Evolutionary conservation across 768 basidiomycete genomes (phyloP), one percentile per base, ranked within the genome.

Genomic region (Trametes punicea): DNA sequence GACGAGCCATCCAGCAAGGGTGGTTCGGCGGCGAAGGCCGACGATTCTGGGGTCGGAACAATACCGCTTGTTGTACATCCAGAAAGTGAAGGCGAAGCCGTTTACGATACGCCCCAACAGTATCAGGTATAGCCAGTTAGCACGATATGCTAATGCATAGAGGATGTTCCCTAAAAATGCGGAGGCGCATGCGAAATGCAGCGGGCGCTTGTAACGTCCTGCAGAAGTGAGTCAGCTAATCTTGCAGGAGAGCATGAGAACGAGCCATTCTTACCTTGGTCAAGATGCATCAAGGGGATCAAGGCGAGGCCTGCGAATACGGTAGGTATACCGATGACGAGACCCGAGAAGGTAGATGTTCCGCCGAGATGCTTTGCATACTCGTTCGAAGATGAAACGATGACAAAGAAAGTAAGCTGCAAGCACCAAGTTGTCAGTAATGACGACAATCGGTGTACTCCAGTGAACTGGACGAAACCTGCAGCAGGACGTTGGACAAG

Each of bases 11-110:
- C 81, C 77, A 3, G 82, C 82, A 16, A 86, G 77, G 0, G 79
- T 83, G 10, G 84, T 87, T 30, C 85, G 74, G 23, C 81, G 74
- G 26, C 83, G 80, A 23, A 86, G 67, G 25, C 85, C 84, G 38
- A 88, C 82, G 51, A 88, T 77, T 16, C 81, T 80, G 3, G 82
- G 78, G 65, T 88, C 87, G n/a, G 77, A 79, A 66, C 85, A 88
- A 65, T 84, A 88, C 13, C 82, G 77, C 62, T 86, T 87, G 62
- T 69, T 72, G 69, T 86, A 87, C 83, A 89, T 81, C 73, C 81
- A 85, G 34, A 78, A 73, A 3, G 82, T 77, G 64, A 84, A 86
- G 6, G 78, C 78, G 34, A 86, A 62, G 1, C 86, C 85, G 31
- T 73, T 75, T 27, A 87, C 78, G 48, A 84, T 81, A n/a, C 87